phyloP scores from a whole-genome alignment of 2,329 filamentous ascomycete species.

The Diaporthe destruens region DNA sequence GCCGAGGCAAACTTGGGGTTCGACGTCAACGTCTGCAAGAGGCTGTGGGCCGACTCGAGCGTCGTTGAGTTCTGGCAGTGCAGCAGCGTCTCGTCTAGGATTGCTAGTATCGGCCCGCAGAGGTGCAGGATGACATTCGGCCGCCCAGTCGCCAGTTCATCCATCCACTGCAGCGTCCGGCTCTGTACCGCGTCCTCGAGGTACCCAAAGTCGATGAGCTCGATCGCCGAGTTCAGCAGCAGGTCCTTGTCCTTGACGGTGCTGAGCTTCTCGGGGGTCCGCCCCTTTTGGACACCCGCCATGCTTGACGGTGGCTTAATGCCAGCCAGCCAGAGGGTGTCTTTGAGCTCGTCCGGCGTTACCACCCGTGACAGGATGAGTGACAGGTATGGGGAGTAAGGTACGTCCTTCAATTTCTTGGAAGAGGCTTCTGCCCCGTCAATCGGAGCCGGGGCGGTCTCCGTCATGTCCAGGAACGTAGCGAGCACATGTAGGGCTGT shows the following conservation, averaged over 20 bases:
- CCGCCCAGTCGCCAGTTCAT: conserved; percentile 65
- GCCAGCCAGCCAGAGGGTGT: conserved; percentile 72
- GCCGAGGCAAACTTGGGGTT: conserved; percentile 64
- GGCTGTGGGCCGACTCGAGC: conserved; percentile 69
- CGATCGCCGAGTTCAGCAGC: conserved; percentile 72
- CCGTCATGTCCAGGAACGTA: conserved; percentile 69
- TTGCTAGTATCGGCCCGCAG: conserved; percentile 68
- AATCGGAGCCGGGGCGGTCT: conserved; percentile 51
- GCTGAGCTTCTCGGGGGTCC: conserved; percentile 58
- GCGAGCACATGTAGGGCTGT: conserved; percentile 72
- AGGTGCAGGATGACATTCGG: conserved; percentile 70
- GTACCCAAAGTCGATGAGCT: conserved; percentile 75
- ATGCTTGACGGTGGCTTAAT: conserved; percentile 59
- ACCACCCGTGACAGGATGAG: conserved; percentile 70
- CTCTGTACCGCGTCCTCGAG: conserved; percentile 73
- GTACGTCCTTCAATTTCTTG: conserved; percentile 49
- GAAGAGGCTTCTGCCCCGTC: conserved; percentile 44
- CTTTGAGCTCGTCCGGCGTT: conserved; percentile 70
- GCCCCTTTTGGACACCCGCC: conserved; percentile 54
- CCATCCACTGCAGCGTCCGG: conserved; percentile 70
- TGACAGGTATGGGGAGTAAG: conserved; percentile 69
- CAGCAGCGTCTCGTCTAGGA: conserved; percentile 72
- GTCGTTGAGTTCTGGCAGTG: conserved; percentile 73
- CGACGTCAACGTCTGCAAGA: conserved; percentile 70
- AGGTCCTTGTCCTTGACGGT: conserved; percentile 71